Base-by-base conservation (phyloP, 2,329 filamentous ascomycete genomes). In the Ilyonectria robusta region DNA sequence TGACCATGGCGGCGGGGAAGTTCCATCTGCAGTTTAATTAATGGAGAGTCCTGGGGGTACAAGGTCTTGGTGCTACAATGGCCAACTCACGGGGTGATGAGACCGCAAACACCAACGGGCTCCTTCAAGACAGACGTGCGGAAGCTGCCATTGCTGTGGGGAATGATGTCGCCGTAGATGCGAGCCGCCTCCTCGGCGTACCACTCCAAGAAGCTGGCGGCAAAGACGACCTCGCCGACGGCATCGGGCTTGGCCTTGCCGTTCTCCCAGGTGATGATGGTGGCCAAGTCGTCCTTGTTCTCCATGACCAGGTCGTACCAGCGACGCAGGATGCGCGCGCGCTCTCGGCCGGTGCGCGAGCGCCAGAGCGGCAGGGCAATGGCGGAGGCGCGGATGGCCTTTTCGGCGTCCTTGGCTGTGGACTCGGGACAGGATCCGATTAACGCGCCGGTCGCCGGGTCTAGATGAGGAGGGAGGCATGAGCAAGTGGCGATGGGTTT, bases 361-460 rank as follows among this genome's bases (percentile, higher is more conserved):
- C 84, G 84, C 79, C 89, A 91, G 8, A 82, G 79, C 5, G 85
- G 85, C 50, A 91, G 84, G 0, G 92, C 92, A 3, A 85, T 86
- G 2, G 86, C 83, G 7, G 92, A 92, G 21, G 91, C 90, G 67
- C 89, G 82, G 70, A 94, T 93, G 73, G 92, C 92, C 55, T 84
- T 83, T 72, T 91, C 84, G 17, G 89, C 88, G 76, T 94, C 92
- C 67, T 85, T 82, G 59, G 84, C 83, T 72, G 87, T 85, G 82
- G 93, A 92, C 76, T 94, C 92, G 42, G 92, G 91, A 77, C 90
- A 91, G 35, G 85, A 90, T 62, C 90, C 91, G 71, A 94, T 93
- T 47, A 88, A 76, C 73, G 89, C 86, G 67, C 88, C 89, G 13
- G 89, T 89, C 3, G 91, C 88, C 9, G 92, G 92, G 78, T 94